Evolutionary conservation across 352 stramenopile genomes (phyloP), one percentile per base, ranked within the genome.

Genomic region (Phytopythium boreale): DNA sequence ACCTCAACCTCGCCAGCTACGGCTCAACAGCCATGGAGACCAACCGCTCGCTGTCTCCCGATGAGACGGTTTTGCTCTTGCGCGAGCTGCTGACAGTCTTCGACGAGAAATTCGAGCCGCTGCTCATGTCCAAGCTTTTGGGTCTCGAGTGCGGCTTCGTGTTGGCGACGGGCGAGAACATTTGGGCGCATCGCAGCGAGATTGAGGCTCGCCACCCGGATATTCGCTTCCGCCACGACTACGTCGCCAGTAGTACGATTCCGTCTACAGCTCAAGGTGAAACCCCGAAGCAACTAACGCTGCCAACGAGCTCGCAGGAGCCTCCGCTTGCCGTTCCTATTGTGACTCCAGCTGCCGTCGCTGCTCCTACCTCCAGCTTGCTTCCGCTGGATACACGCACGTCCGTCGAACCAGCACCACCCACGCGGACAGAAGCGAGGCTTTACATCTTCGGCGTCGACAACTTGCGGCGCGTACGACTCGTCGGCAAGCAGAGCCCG

Each of bases 111-210:
- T 65, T 72, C 19, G 46, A 66, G 1, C 61, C 57, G 6, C 27
- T 64, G 20, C n/a, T 22, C 4, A 68, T 72, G 50, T 56, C 66
- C 8, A n/a, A n/a, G 17, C 59, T 72, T 44, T 61, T 61, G 8
- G 46, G 46, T 6, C 59, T 72, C 41, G 66, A 68, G 37, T 72
- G 66, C 31, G 66, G 61, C 10, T 29, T 66, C 44, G 52, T 47
- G 44, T 11, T 36, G 27, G 36, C 29, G 27, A 58, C 51, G 14
- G 51, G 51, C 15, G 29, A 58, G 4, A 41, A 43, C 19, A 26
- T 58, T 26, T 58, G 51, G 51, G 51, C 51, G 4, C 51, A 58
- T 44, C 29, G 29, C 10, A 39, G n/a, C 14, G 55, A 61, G 55
- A 61, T 61, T 29, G 22, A 61, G 22, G 36, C 34, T 1, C 36